Evolutionary conservation across 2,329 filamentous ascomycete genomes (phyloP).

Genomic region (Neofusicoccum cordaticola): DNA sequence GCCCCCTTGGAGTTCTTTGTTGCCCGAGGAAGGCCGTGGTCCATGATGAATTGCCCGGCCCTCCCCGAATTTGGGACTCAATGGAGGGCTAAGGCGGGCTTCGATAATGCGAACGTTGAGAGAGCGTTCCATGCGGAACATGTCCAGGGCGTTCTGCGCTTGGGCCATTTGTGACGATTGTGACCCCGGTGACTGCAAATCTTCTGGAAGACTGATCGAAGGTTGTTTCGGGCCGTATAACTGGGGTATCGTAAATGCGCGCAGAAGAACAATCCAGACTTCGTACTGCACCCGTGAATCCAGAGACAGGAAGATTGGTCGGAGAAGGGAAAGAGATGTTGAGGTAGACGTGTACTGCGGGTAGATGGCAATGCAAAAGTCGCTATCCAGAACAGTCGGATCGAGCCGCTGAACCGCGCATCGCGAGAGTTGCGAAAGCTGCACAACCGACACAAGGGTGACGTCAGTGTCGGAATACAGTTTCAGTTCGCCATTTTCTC

Average conservation of each 20-base stretch:
- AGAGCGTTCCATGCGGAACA: slow-evolving; percentile 65
- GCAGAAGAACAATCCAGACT: slow-evolving; percentile 90
- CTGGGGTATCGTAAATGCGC: slow-evolving; percentile 89
- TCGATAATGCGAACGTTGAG: slow-evolving; percentile 61
- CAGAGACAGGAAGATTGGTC: slow-evolving; percentile 85
- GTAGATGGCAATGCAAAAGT: slow-evolving; percentile 93
- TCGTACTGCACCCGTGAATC: slow-evolving; percentile 90
- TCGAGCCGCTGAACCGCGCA: slow-evolving; percentile 90
- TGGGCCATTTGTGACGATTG: slow-evolving; percentile 29
- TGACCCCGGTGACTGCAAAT: slow-evolving; percentile 29
- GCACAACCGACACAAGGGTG: slow-evolving; percentile 75
- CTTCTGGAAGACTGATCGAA: slow-evolving; percentile 44
- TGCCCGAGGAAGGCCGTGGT: slow-evolving; percentile 31
- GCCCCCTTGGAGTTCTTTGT: slow-evolving; percentile 49
- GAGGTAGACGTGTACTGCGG: slow-evolving; percentile 81
- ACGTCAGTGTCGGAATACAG: slow-evolving; percentile 84
- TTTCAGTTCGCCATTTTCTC: slow-evolving; percentile 93
- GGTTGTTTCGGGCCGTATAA: slow-evolving; percentile 68
- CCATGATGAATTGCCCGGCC: slow-evolving; percentile 12
- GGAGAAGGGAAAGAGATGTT: slow-evolving; percentile 69
- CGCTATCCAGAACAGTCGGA: slow-evolving; percentile 83
- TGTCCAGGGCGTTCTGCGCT: slow-evolving; percentile 48
- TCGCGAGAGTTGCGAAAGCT: slow-evolving; percentile 82
- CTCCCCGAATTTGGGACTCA: slow-evolving; percentile 34
- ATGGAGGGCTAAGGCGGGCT: slow-evolving; percentile 51